Evolutionary conservation across 371 early-diverging fungal species (phyloP).

Genomic region (Apophysomyces trapeziformis): DNA sequence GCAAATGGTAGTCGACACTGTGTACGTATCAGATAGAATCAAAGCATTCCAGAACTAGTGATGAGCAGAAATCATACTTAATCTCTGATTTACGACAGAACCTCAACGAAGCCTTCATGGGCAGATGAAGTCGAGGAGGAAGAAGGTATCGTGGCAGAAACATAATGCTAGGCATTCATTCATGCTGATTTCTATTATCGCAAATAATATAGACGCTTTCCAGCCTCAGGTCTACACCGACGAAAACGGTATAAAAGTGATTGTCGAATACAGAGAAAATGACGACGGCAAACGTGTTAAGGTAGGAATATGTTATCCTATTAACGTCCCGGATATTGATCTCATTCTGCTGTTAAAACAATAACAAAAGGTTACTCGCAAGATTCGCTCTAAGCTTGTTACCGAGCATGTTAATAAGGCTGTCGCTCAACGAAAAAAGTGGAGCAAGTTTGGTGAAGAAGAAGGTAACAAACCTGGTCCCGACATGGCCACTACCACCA

Average conservation of each 20-base stretch:
- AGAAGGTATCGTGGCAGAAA: slow-evolving; percentile 39
- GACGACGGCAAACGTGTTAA: slow-evolving; percentile 91
- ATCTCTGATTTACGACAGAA: background rate
- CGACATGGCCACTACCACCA: slow-evolving; percentile 86
- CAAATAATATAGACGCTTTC: slow-evolving; percentile 41
- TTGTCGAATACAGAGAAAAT: slow-evolving; percentile 80
- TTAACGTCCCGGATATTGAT: background rate
- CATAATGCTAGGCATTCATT: background rate
- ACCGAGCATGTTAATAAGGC: slow-evolving; percentile 86
- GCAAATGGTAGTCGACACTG: slow-evolving; percentile 32
- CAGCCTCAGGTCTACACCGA: slow-evolving; percentile 68
- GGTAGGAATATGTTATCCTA: slow-evolving; percentile 37
- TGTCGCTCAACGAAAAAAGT: slow-evolving; percentile 89
- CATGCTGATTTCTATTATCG: background rate
- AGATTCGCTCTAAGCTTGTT: slow-evolving; percentile 79
- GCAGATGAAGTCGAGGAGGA: slow-evolving; percentile 78
- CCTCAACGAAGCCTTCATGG: slow-evolving; percentile 55
- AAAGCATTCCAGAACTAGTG: background rate
- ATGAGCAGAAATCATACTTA: background rate
- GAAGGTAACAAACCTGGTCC: slow-evolving; percentile 79
- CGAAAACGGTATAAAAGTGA: slow-evolving; percentile 84
- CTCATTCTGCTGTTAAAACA: background rate
- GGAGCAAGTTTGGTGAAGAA: slow-evolving; percentile 86
- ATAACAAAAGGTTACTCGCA: slow-evolving; percentile 69
- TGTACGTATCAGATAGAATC: slow-evolving; percentile 22